Evolutionary conservation across 768 basidiomycete genomes (phyloP).

Genomic region (Amanita muscaria): DNA sequence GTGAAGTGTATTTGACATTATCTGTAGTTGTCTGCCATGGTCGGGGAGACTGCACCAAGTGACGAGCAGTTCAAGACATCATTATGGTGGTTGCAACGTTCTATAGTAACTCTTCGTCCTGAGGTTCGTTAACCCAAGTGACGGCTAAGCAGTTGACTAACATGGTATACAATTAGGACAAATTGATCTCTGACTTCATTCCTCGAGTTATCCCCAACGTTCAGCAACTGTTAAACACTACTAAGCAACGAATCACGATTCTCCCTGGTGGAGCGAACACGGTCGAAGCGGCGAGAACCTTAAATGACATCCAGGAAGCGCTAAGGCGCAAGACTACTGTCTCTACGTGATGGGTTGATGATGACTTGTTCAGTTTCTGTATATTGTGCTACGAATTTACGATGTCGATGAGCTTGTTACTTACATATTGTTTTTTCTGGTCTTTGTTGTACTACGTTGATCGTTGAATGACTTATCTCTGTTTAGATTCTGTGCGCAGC

Average conservation of each 20-base stretch:
- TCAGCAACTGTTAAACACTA: constrained; percentile 65
- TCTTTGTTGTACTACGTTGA: not conserved
- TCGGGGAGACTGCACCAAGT: constrained; percentile 66
- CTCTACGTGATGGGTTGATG: constrained; percentile 9
- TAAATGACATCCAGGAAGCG: constrained; percentile 69
- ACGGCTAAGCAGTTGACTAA: too few species aligned
- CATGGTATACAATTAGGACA: constrained; percentile 56
- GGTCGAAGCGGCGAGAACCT: constrained; percentile 58
- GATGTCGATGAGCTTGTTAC: not conserved
- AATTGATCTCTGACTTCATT: constrained; percentile 74
- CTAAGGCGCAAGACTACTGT: constrained; percentile 40
- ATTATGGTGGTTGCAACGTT: constrained; percentile 82
- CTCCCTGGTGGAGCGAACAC: constrained; percentile 64
- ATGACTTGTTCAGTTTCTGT: constrained; percentile 7
- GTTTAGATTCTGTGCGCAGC: not conserved
- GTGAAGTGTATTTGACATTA: constrained; percentile 7
- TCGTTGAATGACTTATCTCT: not conserved
- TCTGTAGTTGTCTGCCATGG: constrained; percentile 57
- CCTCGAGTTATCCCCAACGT: constrained; percentile 76
- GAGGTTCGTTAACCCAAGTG: too few species aligned
- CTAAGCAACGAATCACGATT: constrained; percentile 71
- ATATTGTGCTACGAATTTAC: not conserved
- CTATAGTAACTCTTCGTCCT: constrained; percentile 61
- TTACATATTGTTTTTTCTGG: not conserved
- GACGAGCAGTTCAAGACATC: constrained; percentile 78